Evolutionary conservation across 2,329 filamentous ascomycete species (phyloP).

Genomic region (Verruconis gallopava): DNA sequence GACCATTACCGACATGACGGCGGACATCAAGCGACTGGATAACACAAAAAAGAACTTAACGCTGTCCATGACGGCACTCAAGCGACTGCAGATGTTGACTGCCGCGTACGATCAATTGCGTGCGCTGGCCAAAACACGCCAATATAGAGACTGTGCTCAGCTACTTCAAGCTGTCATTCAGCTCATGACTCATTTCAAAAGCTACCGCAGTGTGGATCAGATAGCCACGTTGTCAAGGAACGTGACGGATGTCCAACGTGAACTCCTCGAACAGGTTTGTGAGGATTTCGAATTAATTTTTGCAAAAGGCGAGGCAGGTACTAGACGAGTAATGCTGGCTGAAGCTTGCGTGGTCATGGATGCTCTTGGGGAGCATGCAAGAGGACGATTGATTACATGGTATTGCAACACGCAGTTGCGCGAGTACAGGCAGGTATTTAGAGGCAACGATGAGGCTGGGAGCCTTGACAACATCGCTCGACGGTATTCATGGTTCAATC

Average conservation of each 20-base stretch:
- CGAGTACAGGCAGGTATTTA: slow-evolving; percentile 91
- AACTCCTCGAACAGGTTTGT: slow-evolving; percentile 92
- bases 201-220: slow-evolving; percentile 94
- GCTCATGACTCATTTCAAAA: slow-evolving; percentile 97
- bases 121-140: slow-evolving; percentile 67
- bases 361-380: slow-evolving; percentile 77
- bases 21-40: slow-evolving; percentile 94
- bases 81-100: slow-evolving; percentile 94
- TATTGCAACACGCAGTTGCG: slow-evolving; percentile 95
- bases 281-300: slow-evolving; percentile 97
- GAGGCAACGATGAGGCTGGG: slow-evolving; percentile 91
- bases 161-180: slow-evolving; percentile 90
- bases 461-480: slow-evolving; percentile 93
- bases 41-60: slow-evolving; percentile 94
- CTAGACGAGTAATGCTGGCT: slow-evolving; percentile 56
- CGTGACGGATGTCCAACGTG: slow-evolving; percentile 83
- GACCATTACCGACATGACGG: slow-evolving; percentile 96
- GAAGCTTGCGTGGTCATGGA: slow-evolving; percentile 94
- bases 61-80: slow-evolving; percentile 92
- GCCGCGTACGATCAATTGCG: slow-evolving; percentile 96
- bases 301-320: slow-evolving; percentile 68
- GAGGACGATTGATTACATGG: slow-evolving; percentile 76
- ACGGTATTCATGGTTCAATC: slow-evolving; percentile 90
- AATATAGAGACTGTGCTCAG: slow-evolving; percentile 91
- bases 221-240: slow-evolving; percentile 87